Conservation (phyloP, 2,329 filamentous ascomycete species). For the Fusarium sp. region DNA sequence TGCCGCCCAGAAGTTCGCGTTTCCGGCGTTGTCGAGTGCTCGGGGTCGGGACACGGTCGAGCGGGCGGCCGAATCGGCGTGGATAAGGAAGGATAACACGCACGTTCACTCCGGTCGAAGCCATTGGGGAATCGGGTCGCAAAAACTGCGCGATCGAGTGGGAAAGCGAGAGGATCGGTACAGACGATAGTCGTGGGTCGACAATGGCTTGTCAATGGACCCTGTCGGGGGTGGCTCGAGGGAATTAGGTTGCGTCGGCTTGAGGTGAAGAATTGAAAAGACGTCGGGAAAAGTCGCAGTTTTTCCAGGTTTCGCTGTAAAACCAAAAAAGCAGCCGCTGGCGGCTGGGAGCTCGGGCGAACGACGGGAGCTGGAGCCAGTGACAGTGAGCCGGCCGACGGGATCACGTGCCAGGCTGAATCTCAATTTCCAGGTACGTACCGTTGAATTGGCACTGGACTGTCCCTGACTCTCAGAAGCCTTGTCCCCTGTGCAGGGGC, state of each 20-base stretch:
- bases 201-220: slow-evolving; percentile 60
- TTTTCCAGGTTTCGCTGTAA: slow-evolving; percentile 51
- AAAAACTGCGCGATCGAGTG: slow-evolving; percentile 55
- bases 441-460: neutral
- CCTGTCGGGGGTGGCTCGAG: slow-evolving; percentile 54
- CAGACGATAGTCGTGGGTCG: slow-evolving; percentile 51
- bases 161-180: slow-evolving; percentile 50
- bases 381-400: slow-evolving; percentile 34
- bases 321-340: slow-evolving; percentile 27
- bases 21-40: slow-evolving; percentile 30
- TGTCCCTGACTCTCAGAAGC: slow-evolving; percentile 5
- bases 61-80: slow-evolving; percentile 42
- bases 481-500: slow-evolving; percentile 24
- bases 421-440: slow-evolving; percentile 16
- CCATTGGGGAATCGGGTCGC: slow-evolving; percentile 65
- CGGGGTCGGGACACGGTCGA: slow-evolving; percentile 35
- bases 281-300: slow-evolving; percentile 62
- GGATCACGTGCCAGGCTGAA: slow-evolving; percentile 41
- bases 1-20: slow-evolving; percentile 25
- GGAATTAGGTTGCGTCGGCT: slow-evolving; percentile 54
- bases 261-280: slow-evolving; percentile 55
- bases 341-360: slow-evolving; percentile 50
- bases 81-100: slow-evolving; percentile 47
- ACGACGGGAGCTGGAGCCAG: slow-evolving; percentile 36
- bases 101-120: slow-evolving; percentile 78